A percentile compares a stretch with the other conserved stretches of the same genome.
Conservation (phyloP, 176 grass and related monocot species). For the Elaeis guineensis region DNA sequence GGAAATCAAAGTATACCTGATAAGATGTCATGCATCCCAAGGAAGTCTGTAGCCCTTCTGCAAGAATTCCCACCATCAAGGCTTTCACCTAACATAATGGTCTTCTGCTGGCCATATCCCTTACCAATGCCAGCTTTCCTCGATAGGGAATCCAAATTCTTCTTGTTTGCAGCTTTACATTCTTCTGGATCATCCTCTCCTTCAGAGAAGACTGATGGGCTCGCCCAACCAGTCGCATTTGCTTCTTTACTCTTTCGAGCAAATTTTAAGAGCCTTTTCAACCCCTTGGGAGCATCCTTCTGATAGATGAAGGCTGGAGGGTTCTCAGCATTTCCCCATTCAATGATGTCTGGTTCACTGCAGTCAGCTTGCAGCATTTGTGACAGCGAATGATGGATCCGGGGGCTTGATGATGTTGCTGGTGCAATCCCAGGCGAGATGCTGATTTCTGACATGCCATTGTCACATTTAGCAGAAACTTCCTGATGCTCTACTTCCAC, state of each 20-base stretch:
- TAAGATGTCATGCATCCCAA: slow-evolving; percentile 38
- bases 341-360: slow-evolving; percentile 88
- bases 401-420: slow-evolving; percentile 66
- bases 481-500: slow-evolving; percentile 80
- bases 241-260: slow-evolving; percentile 91
- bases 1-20: slow-evolving; percentile 48
- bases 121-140: slow-evolving; percentile 10
- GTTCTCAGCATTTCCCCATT: slow-evolving; percentile 99
- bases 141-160: slow-evolving; percentile 18
- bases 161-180: slow-evolving; percentile 37
- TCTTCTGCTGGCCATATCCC: slow-evolving; percentile 21
- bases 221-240: slow-evolving; percentile 52
- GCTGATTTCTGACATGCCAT: slow-evolving; percentile 28
- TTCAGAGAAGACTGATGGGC: slow-evolving; percentile 77
- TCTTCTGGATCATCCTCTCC: slow-evolving; percentile 95
- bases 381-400: slow-evolving; percentile 80
- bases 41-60: slow-evolving; percentile 59
- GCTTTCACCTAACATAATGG: slow-evolving; percentile 25
- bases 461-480: slow-evolving; percentile 40
- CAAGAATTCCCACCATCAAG: slow-evolving; percentile 53
- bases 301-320: slow-evolving; percentile 95
- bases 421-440: slow-evolving; percentile 34
- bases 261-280: slow-evolving; percentile 98
- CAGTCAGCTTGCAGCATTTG: slow-evolving; percentile 99
- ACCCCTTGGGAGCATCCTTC: slow-evolving; percentile 94